These are phyloP conservation scores for Trichoderma gracile DNA, from an alignment of 2,329 filamentous ascomycete species.

Conservation along the genomic window DNA sequence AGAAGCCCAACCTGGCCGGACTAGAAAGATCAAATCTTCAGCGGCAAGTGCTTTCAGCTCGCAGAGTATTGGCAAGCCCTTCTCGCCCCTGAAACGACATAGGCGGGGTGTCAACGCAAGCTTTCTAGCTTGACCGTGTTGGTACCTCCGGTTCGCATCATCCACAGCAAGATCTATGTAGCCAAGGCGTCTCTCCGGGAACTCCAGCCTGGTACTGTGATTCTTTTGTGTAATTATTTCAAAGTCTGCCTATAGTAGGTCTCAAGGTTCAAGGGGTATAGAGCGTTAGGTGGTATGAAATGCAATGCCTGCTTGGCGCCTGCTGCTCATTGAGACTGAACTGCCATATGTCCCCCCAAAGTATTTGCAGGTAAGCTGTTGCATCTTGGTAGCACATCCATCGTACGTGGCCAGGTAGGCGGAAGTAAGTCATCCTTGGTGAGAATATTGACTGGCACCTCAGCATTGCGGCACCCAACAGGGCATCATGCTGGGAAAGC, in stretches of 20 bases:
- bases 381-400: neutral
- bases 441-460: neutral
- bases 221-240: slow-evolving; percentile 2
- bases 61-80: slow-evolving; percentile 52
- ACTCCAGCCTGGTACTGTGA: neutral
- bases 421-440: too few relatives aligned
- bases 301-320: neutral
- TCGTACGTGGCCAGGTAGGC: neutral
- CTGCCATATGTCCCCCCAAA: neutral
- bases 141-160: neutral
- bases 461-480: neutral
- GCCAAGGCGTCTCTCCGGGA: neutral
- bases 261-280: neutral
- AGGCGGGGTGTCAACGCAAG: slow-evolving; percentile 63
- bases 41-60: slow-evolving; percentile 47
- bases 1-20: slow-evolving; percentile 13
- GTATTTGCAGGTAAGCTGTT: neutral
- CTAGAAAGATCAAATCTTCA: slow-evolving; percentile 36
- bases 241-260: neutral
- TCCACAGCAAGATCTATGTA: neutral
- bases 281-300: neutral
- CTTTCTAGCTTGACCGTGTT: slow-evolving; percentile 42
- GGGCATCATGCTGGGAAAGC: neutral
- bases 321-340: neutral
- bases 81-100: slow-evolving; percentile 74